These are phyloP conservation scores for Mucuna pruriens DNA, from an alignment of 306 rosid species.

Conservation along the genomic window DNA sequence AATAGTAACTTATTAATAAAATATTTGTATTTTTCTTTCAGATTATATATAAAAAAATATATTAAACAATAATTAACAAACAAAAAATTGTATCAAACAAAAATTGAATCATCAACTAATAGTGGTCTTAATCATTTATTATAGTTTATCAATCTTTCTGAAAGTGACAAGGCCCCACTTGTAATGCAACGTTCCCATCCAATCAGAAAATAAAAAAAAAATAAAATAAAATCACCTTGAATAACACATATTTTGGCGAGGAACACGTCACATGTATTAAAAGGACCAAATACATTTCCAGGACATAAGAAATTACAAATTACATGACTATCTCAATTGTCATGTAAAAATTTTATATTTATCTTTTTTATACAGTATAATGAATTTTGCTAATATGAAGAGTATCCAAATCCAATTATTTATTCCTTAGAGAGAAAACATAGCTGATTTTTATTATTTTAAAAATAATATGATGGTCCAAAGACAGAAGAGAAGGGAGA, in stretches of 20 bases:
- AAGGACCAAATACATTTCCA: background rate
- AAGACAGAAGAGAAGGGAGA: background rate
- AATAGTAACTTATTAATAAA: too few relatives aligned
- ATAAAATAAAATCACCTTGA: background rate
- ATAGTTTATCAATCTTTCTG: background rate
- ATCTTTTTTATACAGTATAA: too few relatives aligned
- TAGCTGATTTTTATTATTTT: too few relatives aligned
- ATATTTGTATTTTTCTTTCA: background rate
- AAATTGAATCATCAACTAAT: background rate
- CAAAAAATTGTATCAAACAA: background rate
- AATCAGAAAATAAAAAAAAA: background rate
- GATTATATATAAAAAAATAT: background rate
- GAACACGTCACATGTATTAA: background rate
- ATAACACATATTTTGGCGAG: background rate
- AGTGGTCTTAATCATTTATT: background rate
- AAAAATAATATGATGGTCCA: background rate
- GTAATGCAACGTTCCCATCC: background rate
- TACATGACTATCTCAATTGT: too few relatives aligned
- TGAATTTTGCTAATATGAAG: too few relatives aligned
- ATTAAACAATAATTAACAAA: background rate
- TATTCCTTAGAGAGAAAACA: background rate
- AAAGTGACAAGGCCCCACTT: background rate
- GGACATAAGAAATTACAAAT: background rate
- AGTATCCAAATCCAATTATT: too few relatives aligned
- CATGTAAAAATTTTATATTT: too few relatives aligned